Base-by-base conservation (phyloP, 2,329 filamentous ascomycete species). In the Ceratocystis alfenasii region DNA sequence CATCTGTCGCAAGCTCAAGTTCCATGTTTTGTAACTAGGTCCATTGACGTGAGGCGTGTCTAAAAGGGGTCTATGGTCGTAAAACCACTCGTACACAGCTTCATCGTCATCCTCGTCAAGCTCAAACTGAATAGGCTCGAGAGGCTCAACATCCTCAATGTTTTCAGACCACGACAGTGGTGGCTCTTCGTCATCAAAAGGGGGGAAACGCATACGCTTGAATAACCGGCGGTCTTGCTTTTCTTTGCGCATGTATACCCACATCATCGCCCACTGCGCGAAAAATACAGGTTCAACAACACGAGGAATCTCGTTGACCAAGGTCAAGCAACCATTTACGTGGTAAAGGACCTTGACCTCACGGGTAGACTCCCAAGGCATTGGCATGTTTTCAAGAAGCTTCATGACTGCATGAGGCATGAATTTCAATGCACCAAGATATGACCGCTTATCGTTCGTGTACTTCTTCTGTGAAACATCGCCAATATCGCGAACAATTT, bases 391-490 rank as follows among this genome's bases (percentile, higher is more conserved):
- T 79, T 99, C 94, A 66, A 99, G 77, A 28, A 99, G 82, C 79
- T 99, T 99, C 78, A 99, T 78, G 10, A 99, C 94, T 5, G 94
- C 94, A 74, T 99, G 94, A 1, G 94, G 94, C 94, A 99, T 99
- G 78, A 96, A 99, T 78, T 99, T 99, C 69, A 99, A 78, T 44
- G 95, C 94, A 69, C 95, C 95, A 61, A 99, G 82, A 75, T 99
- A 99, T 77, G 92, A 96, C 71, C 94, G 85, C 82, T 99, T 99
- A 79, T 99, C 94, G 73, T 88, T 96, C 70, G 90, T 96, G 80
- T 96, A 99, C 76, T 96, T 97, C 80, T 96, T 97, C 77, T 99
- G 95, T 65, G 93, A 97, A 63, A 99, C 93, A 80, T 99, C 94
- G 71, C 95, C 95, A 74, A 99, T 99, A 76, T 99, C 94, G 75